Percentiles rank a stretch among this genome's conserved stretches.
Evolutionary conservation across 148 eudicot species (phyloP).

Genomic region (Chenopodium album): DNA sequence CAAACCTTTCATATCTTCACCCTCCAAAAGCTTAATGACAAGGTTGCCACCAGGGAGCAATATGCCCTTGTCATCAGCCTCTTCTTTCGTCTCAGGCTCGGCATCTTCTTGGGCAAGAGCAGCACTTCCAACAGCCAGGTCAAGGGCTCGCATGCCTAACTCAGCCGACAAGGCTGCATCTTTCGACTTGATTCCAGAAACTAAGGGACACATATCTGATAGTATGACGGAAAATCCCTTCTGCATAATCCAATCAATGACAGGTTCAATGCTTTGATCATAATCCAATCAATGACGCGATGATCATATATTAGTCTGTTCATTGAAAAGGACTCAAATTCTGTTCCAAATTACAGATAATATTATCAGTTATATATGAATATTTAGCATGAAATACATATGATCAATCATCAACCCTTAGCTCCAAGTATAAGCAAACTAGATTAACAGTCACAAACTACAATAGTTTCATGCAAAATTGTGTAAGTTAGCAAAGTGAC

Average conservation of each 20-base stretch:
- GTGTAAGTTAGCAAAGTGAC: no score
- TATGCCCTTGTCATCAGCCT: conserved; percentile 41
- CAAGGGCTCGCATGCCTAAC: conserved; percentile 87
- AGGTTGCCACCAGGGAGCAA: conserved; percentile 74
- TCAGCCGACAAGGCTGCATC: conserved; percentile 92
- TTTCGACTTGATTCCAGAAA: conserved; percentile 79
- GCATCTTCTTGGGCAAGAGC: conserved; percentile 29
- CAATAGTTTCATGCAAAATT: background rate
- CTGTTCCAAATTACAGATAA: no score
- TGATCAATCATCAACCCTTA: no score
- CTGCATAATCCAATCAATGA: conserved; percentile 30
- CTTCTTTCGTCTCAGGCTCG: conserved; percentile 15
- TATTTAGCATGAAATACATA: background rate
- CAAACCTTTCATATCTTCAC: conserved; percentile 74
- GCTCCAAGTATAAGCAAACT: background rate
- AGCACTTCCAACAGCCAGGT: conserved; percentile 68
- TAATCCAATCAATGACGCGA: background rate
- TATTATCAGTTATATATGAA: no score
- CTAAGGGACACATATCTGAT: conserved; percentile 94
- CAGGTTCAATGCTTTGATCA: background rate
- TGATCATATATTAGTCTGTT: no score
- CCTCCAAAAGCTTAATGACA: conserved; percentile 78
- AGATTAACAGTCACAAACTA: background rate
- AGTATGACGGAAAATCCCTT: conserved; percentile 85
- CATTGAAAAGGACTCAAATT: no score